phyloP scores from a whole-genome alignment of 2,329 filamentous ascomycete species.

The Aspergillus novofumigatus region DNA sequence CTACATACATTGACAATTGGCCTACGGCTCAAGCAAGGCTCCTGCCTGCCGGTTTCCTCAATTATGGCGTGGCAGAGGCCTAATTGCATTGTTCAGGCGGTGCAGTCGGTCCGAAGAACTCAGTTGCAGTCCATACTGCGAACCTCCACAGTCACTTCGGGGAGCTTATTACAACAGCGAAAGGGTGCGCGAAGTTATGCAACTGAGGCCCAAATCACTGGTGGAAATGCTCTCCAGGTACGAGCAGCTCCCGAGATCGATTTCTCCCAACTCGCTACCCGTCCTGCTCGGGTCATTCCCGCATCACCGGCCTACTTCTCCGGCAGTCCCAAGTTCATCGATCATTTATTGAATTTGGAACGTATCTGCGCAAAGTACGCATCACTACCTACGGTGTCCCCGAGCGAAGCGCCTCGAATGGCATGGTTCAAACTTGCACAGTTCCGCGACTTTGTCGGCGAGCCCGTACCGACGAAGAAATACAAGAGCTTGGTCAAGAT shows the following conservation, averaged over 20 bases:
- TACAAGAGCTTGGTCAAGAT: conserved; percentile 74
- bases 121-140: conserved; percentile 41
- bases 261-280: conserved; percentile 24
- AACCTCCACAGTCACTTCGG: conserved; percentile 26
- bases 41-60: conserved; percentile 10
- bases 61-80: conserved; percentile 38
- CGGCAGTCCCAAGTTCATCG: conserved; percentile 77
- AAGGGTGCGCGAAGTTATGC: conserved; percentile 24
- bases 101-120: conserved; percentile 28
- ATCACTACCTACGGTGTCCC: conserved; percentile 64
- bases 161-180: conserved; percentile 12
- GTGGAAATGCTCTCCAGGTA: not conserved
- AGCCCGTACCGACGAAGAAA: conserved; percentile 69
- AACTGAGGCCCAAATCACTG: conserved; percentile 22
- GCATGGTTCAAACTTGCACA: conserved; percentile 77
- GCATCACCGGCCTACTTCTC: conserved; percentile 94
- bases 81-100: conserved; percentile 31
- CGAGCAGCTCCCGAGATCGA: conserved; percentile 30
- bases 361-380: conserved; percentile 67
- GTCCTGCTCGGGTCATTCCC: conserved; percentile 71
- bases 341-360: conserved; percentile 72
- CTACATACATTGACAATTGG: not conserved
- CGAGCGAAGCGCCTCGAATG: conserved; percentile 64
- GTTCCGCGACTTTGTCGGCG: conserved; percentile 67
- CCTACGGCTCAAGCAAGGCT: conserved; percentile 3